phyloP scores from a whole-genome alignment of 1,284 basidiomycete genomes.

The Vanrija sp. region DNA sequence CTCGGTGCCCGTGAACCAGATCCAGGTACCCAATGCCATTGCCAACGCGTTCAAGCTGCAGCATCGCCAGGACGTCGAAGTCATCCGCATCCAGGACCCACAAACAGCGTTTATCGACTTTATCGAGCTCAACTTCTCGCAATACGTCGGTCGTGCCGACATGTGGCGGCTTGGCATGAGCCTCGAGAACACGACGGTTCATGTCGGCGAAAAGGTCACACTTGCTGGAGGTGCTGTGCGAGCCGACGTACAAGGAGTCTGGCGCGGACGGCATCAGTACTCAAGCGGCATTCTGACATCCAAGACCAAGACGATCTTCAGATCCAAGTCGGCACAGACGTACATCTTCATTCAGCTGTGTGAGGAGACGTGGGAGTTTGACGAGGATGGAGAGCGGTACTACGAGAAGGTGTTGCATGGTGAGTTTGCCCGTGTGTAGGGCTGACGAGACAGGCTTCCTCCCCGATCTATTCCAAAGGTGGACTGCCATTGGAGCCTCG shows the following conservation, averaged over 20 bases:
- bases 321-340: slow-evolving; percentile 85
- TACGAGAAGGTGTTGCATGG: slow-evolving; percentile 91
- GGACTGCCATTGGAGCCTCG: slow-evolving; percentile 78
- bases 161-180: slow-evolving; percentile 83
- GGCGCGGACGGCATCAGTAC: slow-evolving; percentile 50
- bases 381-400: slow-evolving; percentile 91
- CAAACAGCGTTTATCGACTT: slow-evolving; percentile 66
- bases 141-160: slow-evolving; percentile 85
- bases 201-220: slow-evolving; percentile 59
- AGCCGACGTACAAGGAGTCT: slow-evolving; percentile 74
- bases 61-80: slow-evolving; percentile 45
- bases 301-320: slow-evolving; percentile 81
- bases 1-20: slow-evolving; percentile 34
- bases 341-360: slow-evolving; percentile 90
- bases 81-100: slow-evolving; percentile 48
- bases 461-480: slow-evolving; percentile 74
- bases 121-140: slow-evolving; percentile 85
- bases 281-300: slow-evolving; percentile 76
- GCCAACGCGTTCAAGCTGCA: slow-evolving; percentile 45
- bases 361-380: slow-evolving; percentile 93
- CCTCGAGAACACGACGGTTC: slow-evolving; percentile 54
- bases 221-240: slow-evolving; percentile 60
- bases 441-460: slow-evolving; percentile 57
- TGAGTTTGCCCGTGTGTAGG: slow-evolving; percentile 21
- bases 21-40: slow-evolving; percentile 41